Percentiles rank a stretch among this genome's conserved stretches.
Conservation (phyloP, 2,329 filamentous ascomycete genomes). For the Teratosphaeria nubilosa region DNA sequence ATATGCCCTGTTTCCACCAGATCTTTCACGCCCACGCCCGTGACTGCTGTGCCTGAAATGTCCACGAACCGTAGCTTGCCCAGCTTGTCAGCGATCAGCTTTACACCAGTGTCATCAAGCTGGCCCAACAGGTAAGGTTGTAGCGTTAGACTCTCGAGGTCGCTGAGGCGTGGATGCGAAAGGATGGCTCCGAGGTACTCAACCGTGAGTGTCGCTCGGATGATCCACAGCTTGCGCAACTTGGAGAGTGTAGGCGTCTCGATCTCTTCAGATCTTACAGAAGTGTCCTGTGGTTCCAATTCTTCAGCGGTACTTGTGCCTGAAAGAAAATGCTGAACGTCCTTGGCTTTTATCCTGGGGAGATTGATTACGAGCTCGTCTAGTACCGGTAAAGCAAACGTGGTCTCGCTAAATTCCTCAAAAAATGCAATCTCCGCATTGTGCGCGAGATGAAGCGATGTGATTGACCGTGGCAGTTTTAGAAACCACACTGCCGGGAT, state of each 20-base stretch:
- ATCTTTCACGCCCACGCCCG: conserved; percentile 32
- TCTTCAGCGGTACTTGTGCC: neutral
- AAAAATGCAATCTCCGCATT: neutral
- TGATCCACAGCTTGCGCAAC: neutral
- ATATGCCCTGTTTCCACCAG: conserved; percentile 15
- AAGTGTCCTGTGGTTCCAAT: neutral
- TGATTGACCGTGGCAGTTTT: neutral
- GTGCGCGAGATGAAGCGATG: conserved; percentile 1
- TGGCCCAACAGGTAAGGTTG: neutral
- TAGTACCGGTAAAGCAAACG: neutral
- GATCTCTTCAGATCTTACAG: neutral
- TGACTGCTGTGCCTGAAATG: conserved; percentile 28
- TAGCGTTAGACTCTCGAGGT: conserved; percentile 1
- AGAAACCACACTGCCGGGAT: neutral
- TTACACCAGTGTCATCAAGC: conserved; percentile 5
- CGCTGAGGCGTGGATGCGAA: conserved; percentile 3
- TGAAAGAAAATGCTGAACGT: neutral
- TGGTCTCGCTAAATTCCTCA: neutral
- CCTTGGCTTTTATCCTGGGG: neutral
- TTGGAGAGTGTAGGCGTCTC: neutral
- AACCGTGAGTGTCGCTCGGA: neutral
- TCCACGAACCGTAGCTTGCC: conserved; percentile 22
- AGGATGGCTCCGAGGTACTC: neutral
- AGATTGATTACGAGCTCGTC: neutral
- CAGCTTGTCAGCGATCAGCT: conserved; percentile 13